Evolutionary conservation across 306 rosid species (phyloP).

Genomic region (Lotus japonicus): DNA sequence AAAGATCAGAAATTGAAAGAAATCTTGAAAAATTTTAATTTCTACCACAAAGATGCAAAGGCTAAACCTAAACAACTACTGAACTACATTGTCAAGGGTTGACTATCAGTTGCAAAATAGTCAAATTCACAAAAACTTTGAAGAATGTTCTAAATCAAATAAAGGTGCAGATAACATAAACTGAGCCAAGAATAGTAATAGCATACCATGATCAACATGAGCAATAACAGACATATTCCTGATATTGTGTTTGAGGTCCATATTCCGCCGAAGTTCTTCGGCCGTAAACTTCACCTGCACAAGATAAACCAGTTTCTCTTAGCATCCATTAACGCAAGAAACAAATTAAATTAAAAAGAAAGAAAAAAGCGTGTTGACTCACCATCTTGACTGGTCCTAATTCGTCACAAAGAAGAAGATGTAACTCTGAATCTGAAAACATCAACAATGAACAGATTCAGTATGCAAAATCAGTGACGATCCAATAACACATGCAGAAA

Average conservation of each 20-base stretch:
- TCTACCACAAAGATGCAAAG: neutral
- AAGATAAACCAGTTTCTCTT: neutral
- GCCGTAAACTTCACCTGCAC: conserved; percentile 67
- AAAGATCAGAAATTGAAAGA: neutral
- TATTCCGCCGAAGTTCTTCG: conserved; percentile 51
- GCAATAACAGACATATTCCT: conserved; percentile 75
- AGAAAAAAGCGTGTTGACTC: too few relatives aligned
- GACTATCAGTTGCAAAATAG: too few relatives aligned
- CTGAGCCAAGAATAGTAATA: neutral
- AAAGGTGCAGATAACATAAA: neutral
- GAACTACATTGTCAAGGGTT: neutral
- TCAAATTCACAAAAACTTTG: too few relatives aligned
- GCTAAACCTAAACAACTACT: too few relatives aligned
- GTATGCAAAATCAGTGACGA: too few relatives aligned
- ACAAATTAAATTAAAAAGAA: too few relatives aligned
- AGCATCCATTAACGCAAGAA: neutral
- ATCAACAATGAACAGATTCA: too few relatives aligned
- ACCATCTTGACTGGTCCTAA: too few relatives aligned
- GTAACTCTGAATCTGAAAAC: too few relatives aligned
- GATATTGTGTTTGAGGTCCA: conserved; percentile 61
- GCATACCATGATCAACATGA: conserved; percentile 59
- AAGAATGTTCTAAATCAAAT: too few relatives aligned
- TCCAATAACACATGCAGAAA: too few relatives aligned
- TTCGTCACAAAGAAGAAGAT: too few relatives aligned
- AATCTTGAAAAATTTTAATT: neutral